Percentiles rank a stretch among this genome's conserved stretches.
phyloP scores from a whole-genome alignment of 345 rosid genomes.

The Eutrema heterophyllum region DNA sequence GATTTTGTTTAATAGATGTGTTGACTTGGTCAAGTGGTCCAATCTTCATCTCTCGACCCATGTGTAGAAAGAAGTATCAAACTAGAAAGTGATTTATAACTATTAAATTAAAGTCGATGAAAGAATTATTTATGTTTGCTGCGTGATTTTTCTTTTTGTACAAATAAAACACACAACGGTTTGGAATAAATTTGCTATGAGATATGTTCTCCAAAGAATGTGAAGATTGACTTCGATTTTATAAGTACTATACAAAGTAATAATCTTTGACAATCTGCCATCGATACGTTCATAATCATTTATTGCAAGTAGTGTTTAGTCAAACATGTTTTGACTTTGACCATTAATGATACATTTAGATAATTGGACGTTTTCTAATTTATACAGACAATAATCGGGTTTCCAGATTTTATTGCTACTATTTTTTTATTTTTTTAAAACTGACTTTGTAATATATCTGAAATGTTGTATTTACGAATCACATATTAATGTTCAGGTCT shows the following conservation, averaged over 20 bases:
- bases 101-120: neutral
- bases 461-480: no score
- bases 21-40: slow-evolving; percentile 1
- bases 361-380: neutral
- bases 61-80: neutral
- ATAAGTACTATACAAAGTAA: neutral
- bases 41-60: neutral
- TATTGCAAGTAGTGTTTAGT: neutral
- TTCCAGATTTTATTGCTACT: neutral
- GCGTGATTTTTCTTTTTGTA: neutral
- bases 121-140: neutral
- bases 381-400: neutral
- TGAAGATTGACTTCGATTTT: neutral
- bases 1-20: neutral
- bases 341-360: neutral
- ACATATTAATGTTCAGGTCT: no score
- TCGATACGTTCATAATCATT: neutral
- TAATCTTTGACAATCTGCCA: no score
- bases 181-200: neutral
- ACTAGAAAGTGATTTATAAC: neutral
- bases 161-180: neutral
- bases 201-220: neutral
- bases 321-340: slow-evolving; percentile 8
- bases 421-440: neutral
- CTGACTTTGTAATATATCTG: neutral